Conservation (phyloP, 2,329 filamentous ascomycete genomes). For the Aureobasidium lini region DNA sequence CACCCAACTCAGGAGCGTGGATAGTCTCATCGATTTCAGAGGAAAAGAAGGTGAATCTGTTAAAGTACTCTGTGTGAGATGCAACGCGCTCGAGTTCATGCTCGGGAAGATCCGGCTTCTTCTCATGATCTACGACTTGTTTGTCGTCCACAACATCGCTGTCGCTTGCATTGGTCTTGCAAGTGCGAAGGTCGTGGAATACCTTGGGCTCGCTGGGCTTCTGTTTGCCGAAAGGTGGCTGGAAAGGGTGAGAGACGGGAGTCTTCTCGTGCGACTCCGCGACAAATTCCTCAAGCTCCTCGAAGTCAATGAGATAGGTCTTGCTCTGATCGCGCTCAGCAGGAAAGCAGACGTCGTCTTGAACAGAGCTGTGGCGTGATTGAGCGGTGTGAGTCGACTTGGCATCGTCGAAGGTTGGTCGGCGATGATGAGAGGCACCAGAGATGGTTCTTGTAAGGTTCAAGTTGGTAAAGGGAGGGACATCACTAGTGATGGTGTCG, state of each 20-base stretch:
- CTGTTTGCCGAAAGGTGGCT: slow-evolving; percentile 19
- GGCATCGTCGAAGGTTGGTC: slow-evolving; percentile 52
- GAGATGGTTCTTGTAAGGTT: slow-evolving; percentile 66
- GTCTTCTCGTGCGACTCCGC: slow-evolving; percentile 47
- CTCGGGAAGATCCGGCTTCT: slow-evolving; percentile 23
- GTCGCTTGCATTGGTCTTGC: slow-evolving; percentile 15
- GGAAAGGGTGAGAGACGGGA: slow-evolving; percentile 36
- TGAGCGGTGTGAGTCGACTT: slow-evolving; percentile 54
- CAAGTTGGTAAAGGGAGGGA: slow-evolving; percentile 46
- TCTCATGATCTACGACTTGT: slow-evolving; percentile 30
- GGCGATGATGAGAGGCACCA: slow-evolving; percentile 54
- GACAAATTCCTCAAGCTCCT: slow-evolving; percentile 89
- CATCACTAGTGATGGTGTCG: slow-evolving; percentile 53
- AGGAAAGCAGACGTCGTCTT: slow-evolving; percentile 86
- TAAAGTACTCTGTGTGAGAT: slow-evolving; percentile 39
- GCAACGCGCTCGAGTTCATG: slow-evolving; percentile 20
- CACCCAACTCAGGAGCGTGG: slow-evolving; percentile 80
- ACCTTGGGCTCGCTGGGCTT: slow-evolving; percentile 32
- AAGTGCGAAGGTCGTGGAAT: slow-evolving; percentile 54
- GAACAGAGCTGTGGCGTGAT: slow-evolving; percentile 58
- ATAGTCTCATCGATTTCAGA: slow-evolving; percentile 91
- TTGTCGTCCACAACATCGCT: slow-evolving; percentile 30
- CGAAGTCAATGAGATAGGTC: slow-evolving; percentile 79
- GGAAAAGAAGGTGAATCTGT: slow-evolving; percentile 94
- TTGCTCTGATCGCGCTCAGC: slow-evolving; percentile 65